Base-by-base conservation (phyloP, 306 rosid species). In the Cicer judaicum region DNA sequence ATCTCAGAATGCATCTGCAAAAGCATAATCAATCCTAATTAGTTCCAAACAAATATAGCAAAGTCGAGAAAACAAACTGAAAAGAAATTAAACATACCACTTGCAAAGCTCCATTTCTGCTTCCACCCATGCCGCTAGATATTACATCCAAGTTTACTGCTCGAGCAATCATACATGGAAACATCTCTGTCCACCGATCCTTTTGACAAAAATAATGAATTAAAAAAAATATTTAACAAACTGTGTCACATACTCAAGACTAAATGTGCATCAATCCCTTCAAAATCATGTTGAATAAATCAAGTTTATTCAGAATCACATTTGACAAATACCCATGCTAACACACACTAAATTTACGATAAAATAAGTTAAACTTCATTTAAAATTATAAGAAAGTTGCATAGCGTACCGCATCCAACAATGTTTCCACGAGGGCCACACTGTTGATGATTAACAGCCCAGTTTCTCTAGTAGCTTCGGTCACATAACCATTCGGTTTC, bases 141-240 rank as follows among this genome's bases (percentile, higher is more conserved):
- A 94, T 77, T 42, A 77, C 80, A 9, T 85, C 95, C 53, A 86
- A 16, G 57, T 87, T 85, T 18, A 81, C 54, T 46, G 90, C 93
- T 79, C 87, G 75, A 77, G 97, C 87, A 47, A 94, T 79, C 72
- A 84, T 39, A 52, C 84, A 77, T n/a, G 91, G 86, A 70, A 94
- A 94, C 91, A 90, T 87, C 76, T 87, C 93, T 0, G 70, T 48
- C 98, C 98, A 94, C 5, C 89, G 97, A 72, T 83, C 88, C 98
- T 94, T 34, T 69, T 52, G 41, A 53, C 46, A 81, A 1, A 60
- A 53, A 74, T 66, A 62, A 67, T 43, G 29, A 80, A 78, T 62
- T 41, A 61, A 54, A 68, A 48, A 55, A 68, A 48, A 14, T 19
- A 64, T 8, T 29, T 10, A 18, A 19, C 41, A 54, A 81, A 39